Percentiles rank a stretch among this genome's conserved stretches.
Conservation (phyloP, 495 filamentous ascomycete genomes). For the Melanomma pulvis-pyrius region DNA sequence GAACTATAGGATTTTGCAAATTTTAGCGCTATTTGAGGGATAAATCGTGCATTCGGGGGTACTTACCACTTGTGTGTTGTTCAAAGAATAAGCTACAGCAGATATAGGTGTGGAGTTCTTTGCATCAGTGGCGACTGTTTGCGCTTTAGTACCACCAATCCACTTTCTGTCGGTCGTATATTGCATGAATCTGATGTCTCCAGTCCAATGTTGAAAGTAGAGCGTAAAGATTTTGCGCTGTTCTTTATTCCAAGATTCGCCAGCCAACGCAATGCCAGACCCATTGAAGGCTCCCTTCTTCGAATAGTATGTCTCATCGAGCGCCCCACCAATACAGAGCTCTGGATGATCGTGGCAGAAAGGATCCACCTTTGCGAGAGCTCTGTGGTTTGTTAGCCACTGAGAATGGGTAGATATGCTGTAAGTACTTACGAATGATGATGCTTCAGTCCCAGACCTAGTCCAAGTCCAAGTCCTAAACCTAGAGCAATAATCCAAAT, state of each 20-base stretch:
- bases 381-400: not conserved
- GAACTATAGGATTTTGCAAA: slow-evolving; percentile 15
- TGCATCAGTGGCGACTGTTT: slow-evolving; percentile 44
- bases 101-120: slow-evolving; percentile 47
- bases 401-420: not conserved
- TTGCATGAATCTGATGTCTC: slow-evolving; percentile 42
- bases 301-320: slow-evolving; percentile 34
- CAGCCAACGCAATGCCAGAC: slow-evolving; percentile 45
- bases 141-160: slow-evolving; percentile 39
- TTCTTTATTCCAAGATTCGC: slow-evolving; percentile 40
- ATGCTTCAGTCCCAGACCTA: not conserved
- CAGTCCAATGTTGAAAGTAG: slow-evolving; percentile 46
- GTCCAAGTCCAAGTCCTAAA: not conserved
- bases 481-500: not conserved
- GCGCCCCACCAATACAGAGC: slow-evolving; percentile 31
- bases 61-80: slow-evolving; percentile 35
- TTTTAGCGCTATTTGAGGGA: not conserved
- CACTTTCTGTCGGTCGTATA: slow-evolving; percentile 36
- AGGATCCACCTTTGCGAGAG: not conserved
- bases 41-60: not conserved
- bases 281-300: slow-evolving; percentile 46
- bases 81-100: slow-evolving; percentile 41
- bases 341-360: slow-evolving; percentile 16
- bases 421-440: not conserved
- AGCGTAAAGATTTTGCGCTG: slow-evolving; percentile 41